Conservation (phyloP, 2,329 filamentous ascomycete genomes). For the Fusarium mangiferae region DNA sequence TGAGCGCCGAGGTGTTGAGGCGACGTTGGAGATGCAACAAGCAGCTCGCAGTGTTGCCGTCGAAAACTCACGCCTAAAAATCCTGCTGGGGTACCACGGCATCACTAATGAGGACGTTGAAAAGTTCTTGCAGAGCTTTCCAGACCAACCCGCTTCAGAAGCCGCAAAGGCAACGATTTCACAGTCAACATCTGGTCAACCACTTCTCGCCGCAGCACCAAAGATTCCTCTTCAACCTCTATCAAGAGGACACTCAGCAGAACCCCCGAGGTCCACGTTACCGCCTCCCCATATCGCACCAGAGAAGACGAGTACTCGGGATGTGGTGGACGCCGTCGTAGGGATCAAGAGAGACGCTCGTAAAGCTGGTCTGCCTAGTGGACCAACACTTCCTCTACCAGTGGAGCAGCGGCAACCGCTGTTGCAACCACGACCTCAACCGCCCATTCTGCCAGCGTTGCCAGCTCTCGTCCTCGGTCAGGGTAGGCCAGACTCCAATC, state of each 20-base stretch:
- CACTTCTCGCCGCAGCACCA: conserved; percentile 8
- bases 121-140: conserved; percentile 52
- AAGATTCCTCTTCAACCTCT: conserved; percentile 38
- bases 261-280: conserved; percentile 27
- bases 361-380: conserved; percentile 6
- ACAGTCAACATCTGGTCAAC: conserved; percentile 20
- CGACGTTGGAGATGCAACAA: conserved; percentile 64
- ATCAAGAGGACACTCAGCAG: conserved; percentile 32
- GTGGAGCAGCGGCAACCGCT: conserved; percentile 36
- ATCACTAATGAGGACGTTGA: conserved; percentile 54
- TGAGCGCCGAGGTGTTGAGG: conserved; percentile 59
- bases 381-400: conserved; percentile 16
- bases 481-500: conserved; percentile 29
- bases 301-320: conserved; percentile 39
- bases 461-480: conserved; percentile 43
- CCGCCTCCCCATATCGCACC: conserved; percentile 13
- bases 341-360: conserved; percentile 41
- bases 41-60: conserved; percentile 60
- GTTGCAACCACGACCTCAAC: conserved; percentile 37
- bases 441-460: conserved; percentile 28
- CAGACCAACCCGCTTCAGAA: conserved; percentile 46
- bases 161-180: conserved; percentile 42
- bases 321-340: conserved; percentile 43
- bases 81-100: conserved; percentile 54
- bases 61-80: conserved; percentile 59